Conservation (phyloP, 495 filamentous ascomycete genomes). For the Stereocaulon alpinum region DNA sequence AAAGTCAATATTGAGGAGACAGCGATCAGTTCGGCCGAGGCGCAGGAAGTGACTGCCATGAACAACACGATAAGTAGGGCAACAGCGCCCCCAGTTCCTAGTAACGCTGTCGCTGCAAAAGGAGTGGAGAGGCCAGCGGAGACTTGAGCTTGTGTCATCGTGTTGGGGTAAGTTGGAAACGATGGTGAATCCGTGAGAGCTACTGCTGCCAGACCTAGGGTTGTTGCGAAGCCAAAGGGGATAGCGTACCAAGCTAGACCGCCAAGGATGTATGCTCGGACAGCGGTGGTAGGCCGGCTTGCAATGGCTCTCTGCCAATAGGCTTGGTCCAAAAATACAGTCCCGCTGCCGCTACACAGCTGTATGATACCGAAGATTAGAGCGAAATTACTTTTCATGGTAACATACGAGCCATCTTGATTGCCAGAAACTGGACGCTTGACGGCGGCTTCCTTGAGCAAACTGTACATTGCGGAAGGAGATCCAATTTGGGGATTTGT, state of each 20-base stretch:
- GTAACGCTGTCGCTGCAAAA: slow-evolving; percentile 36
- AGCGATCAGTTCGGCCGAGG: slow-evolving; percentile 44
- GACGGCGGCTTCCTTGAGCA: slow-evolving; percentile 35
- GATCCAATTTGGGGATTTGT: slow-evolving; percentile 37
- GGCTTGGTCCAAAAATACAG: slow-evolving; percentile 38
- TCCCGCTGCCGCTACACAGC: slow-evolving; percentile 28
- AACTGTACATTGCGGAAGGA: slow-evolving; percentile 36
- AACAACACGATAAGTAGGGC: slow-evolving; percentile 41
- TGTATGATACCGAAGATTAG: slow-evolving; percentile 33
- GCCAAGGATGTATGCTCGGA: slow-evolving; percentile 41
- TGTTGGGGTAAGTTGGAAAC: slow-evolving; percentile 46
- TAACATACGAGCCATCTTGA: slow-evolving; percentile 41
- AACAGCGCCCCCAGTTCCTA: slow-evolving; percentile 39
- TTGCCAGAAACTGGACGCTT: slow-evolving; percentile 39
- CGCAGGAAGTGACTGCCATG: slow-evolving; percentile 43
- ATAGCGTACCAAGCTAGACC: slow-evolving; percentile 43
- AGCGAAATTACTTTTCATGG: slow-evolving; percentile 39
- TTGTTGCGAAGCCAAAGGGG: slow-evolving; percentile 41
- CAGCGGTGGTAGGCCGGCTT: slow-evolving; percentile 33
- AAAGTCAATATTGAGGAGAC: slow-evolving; percentile 45
- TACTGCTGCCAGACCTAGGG: slow-evolving; percentile 37
- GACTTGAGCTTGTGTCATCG: slow-evolving; percentile 35
- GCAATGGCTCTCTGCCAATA: slow-evolving; percentile 44
- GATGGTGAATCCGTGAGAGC: slow-evolving; percentile 36
- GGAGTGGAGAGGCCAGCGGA: slow-evolving; percentile 37